A percentile compares a stretch with the other conserved stretches of the same genome.
Conservation (phyloP, 2,329 filamentous ascomycete genomes). For the Beauveria sp. region DNA sequence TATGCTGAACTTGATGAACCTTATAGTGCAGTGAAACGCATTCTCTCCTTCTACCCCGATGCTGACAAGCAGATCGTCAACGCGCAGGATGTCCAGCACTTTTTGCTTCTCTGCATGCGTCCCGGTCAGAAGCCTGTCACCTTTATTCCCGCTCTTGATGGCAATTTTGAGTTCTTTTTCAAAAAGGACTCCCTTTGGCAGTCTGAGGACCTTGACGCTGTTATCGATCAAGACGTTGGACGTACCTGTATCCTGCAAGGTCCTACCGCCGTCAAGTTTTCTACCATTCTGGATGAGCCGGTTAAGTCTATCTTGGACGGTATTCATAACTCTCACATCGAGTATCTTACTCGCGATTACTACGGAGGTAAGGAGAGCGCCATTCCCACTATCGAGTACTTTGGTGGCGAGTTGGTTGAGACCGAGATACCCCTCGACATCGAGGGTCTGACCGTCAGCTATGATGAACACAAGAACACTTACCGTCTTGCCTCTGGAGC, state of each 20-base stretch:
- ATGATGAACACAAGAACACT: constrained; percentile 69
- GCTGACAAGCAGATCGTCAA: constrained; percentile 89
- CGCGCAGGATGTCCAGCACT: constrained; percentile 96
- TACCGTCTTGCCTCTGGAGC: constrained; percentile 76
- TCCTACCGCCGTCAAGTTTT: constrained; percentile 85
- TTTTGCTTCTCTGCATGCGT: constrained; percentile 84
- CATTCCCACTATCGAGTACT: constrained; percentile 87
- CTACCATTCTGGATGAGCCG: constrained; percentile 82
- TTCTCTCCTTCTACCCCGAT: constrained; percentile 77
- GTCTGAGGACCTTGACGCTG: constrained; percentile 92
- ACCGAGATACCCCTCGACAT: constrained; percentile 65
- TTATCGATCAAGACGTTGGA: constrained; percentile 91
- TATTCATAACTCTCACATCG: constrained; percentile 83
- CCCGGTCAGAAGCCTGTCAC: constrained; percentile 93
- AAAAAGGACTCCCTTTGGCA: constrained; percentile 99
- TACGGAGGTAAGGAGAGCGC: constrained; percentile 66
- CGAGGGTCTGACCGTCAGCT: constrained; percentile 77
- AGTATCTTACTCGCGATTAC: constrained; percentile 67
- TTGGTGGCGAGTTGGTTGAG: constrained; percentile 79
- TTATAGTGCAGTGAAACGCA: constrained; percentile 67
- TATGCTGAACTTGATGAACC: constrained; percentile 83
- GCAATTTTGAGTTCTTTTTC: constrained; percentile 98
- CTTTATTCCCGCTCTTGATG: constrained; percentile 90
- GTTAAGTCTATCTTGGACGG: constrained; percentile 90
- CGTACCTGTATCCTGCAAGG: constrained; percentile 95